Evolutionary conservation across 805 yeast species (phyloP), one percentile per base, ranked within the genome.

Genomic region (Yarrowia keelungensis): DNA sequence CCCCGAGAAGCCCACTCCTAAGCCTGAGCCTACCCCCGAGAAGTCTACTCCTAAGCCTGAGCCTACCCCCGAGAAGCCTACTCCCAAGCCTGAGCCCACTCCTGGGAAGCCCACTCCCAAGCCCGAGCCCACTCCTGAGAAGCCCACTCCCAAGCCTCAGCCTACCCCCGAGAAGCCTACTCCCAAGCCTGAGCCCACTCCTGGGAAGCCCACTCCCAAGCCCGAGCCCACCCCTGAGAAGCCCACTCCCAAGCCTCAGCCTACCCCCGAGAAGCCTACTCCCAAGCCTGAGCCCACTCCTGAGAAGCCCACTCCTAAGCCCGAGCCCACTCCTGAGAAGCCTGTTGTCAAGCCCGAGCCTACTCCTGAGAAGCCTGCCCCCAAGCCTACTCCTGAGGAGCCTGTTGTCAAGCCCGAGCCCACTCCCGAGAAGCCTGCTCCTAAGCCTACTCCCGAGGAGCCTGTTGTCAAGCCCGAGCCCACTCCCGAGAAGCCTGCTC

Each of bases 51-150:
- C 19, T 1, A 19, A 19, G 19, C 19, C 19, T 19, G 15, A 43
- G 42, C 15, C 35, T 10, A n/a, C 59, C 11, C 45, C 45, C 19
- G 58, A 53, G 41, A 12, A 32, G 22, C 56, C 58, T n/a, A 15
- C 8, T 4, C 22, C 19, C 5, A 16, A 39, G 35, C 59, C 43
- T 1, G 19, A 19, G 19, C 19, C 19, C 19, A 19, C 19, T 19
- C 19, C 19, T 19, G 19, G 1, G 19, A 19, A 19, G 19, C 19
- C 19, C 19, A 19, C 19, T 19, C 19, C 19, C 19, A 19, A 19
- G 19, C 19, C 19, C 19, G 19, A 19, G 19, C 19, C 19, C 19
- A 19, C 19, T 19, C 19, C 47, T 9, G 12, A 43, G 47, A 43
- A 43, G 38, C 38, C 38, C 38, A 36, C 38, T 10, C 38, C 38